Percentiles rank a stretch among this genome's conserved stretches.
These are phyloP conservation scores for Colletotrichum chrysophilum DNA, from an alignment of 2,329 filamentous ascomycete genomes.

Conservation along the genomic window DNA sequence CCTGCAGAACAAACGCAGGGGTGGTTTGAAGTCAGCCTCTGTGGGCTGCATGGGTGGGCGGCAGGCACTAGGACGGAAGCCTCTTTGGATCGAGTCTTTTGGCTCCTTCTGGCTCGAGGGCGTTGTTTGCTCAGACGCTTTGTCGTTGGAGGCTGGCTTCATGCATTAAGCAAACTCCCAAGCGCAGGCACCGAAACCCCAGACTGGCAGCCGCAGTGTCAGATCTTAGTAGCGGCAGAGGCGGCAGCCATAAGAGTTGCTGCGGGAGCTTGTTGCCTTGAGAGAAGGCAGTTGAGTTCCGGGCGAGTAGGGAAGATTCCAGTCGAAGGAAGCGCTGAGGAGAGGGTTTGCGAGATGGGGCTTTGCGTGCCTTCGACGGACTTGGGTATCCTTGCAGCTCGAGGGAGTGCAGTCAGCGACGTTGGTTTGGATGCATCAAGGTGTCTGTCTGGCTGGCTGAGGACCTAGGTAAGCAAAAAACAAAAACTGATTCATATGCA, in stretches of 20 bases:
- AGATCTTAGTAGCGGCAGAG: not conserved
- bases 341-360: not conserved
- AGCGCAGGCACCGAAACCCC: conserved; percentile 7
- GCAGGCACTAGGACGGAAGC: conserved; percentile 2
- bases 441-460: not conserved
- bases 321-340: not conserved
- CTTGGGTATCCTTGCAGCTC: not conserved
- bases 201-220: not conserved
- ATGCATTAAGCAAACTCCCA: conserved; percentile 2
- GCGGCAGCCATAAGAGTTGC: not conserved
- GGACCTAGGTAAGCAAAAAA: not conserved
- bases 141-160: not conserved
- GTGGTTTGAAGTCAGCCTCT: not conserved
- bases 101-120: not conserved
- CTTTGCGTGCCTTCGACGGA: not conserved
- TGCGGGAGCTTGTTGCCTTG: not conserved
- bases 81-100: not conserved
- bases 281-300: not conserved
- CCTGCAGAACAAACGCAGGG: not conserved
- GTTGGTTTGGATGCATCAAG: not conserved
- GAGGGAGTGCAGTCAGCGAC: not conserved
- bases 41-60: not conserved
- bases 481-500: not conserved
- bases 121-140: not conserved
- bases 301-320: not conserved